A percentile compares a stretch with the other conserved stretches of the same genome.
Conservation (phyloP, 2,329 filamentous ascomycete species). For the Didymosphaeria variabile region DNA sequence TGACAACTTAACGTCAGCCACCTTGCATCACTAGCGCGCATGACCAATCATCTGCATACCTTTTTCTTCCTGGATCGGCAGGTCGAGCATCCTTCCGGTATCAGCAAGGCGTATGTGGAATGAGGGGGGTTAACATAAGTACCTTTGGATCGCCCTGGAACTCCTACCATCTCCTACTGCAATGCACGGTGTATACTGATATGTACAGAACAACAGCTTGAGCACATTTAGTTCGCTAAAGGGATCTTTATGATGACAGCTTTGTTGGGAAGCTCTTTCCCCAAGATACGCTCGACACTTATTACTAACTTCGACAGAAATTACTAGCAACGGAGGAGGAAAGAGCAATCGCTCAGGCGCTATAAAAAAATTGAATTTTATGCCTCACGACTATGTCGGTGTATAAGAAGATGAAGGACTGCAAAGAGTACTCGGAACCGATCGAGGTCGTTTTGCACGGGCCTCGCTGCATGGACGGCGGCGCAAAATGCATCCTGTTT, state of each 20-base stretch:
- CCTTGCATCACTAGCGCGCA: background rate
- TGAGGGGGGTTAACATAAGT: background rate
- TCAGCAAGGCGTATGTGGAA: background rate
- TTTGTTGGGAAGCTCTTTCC: no score
- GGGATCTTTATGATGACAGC: background rate
- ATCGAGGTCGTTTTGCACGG: background rate
- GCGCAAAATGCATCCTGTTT: slow-evolving; percentile 9
- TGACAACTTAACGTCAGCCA: background rate
- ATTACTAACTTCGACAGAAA: no score
- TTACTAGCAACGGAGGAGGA: background rate
- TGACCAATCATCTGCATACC: slow-evolving; percentile 11
- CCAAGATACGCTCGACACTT: no score
- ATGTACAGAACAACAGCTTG: background rate
- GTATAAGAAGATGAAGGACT: background rate
- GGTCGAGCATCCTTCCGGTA: slow-evolving; percentile 17
- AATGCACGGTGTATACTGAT: background rate
- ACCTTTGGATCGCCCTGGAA: slow-evolving; percentile 29
- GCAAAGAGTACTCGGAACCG: background rate
- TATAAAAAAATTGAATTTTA: background rate
- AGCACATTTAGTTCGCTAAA: background rate
- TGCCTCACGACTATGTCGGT: background rate
- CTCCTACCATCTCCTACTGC: slow-evolving; percentile 21
- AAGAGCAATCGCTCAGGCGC: background rate
- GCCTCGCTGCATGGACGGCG: background rate
- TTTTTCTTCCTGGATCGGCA: slow-evolving; percentile 27